Base-by-base conservation (phyloP, 208 protist genomes). In the Balamuthia mandrillaris region DNA sequence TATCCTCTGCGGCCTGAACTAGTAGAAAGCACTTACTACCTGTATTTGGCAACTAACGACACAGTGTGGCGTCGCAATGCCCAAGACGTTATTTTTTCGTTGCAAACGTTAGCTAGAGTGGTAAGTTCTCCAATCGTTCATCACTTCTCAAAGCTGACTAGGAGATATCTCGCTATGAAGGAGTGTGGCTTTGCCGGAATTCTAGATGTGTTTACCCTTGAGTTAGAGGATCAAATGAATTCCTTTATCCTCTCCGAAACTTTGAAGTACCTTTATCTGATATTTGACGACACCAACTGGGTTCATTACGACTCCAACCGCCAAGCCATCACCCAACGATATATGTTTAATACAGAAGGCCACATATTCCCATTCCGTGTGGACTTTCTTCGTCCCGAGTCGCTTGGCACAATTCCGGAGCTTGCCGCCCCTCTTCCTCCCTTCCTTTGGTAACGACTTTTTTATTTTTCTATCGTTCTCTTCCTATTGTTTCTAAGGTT, bases 211-310 rank as follows among this genome's bases (percentile, higher is more conserved):
- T 93, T 35, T 95, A 91, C 54, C 81, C 92, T 45, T 49, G 52
- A 1, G 70, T 95, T 68, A 21, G 87, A 94, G 3, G 95, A 97
- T 85, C 37, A 77, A 24, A 98, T 97, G 96, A 95, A 98, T 61
- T 95, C 90, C 61, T 98, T 97, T 87, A 93, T 97, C 39, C 63
- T 98, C 18, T 87, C 93, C 0, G 97, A 98, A 87, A 98, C 97
- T n/a, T 87, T 97, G 42, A 98, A 98, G 86, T 98, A 98, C 86
- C 89, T 98, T 24, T 98, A 94, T 74, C 87, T 98, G n/a, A 81
- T 98, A 16, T 98, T 98, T 84, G 90, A 85, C 39, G 84, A 90
- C 44, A 86, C 78, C 31, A 91, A 89, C 49, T 83, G 78, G 35
- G 41, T 92, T 33, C 68, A 84, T 12, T 29, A 68, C 14, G 65